Evolutionary conservation across 73 alveolate species (phyloP), one percentile per base, ranked within the genome.

Genomic region (Paramecium pentaurelia): DNA sequence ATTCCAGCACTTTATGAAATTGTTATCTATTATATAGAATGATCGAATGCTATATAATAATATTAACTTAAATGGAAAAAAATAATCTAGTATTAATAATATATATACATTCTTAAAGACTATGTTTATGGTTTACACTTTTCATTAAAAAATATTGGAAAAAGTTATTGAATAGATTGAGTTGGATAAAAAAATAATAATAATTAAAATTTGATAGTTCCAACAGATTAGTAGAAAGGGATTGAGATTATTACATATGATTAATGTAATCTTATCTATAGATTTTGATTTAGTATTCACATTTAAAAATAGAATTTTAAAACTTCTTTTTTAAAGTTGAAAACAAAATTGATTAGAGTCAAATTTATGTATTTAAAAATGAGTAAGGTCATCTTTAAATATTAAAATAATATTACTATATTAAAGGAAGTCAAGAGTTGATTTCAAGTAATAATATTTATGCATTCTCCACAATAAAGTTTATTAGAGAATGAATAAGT

Each of bases 201-300:
- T 22, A 22, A 22, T 22, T 22, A 22, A 22, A 22, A 11, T 10
- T 38, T 38, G 16, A 34, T 20, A 1, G 75, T 77, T 16, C 88
- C 88, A 34, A 4, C 59, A 37, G 34, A 16, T 75, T 75, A 70
- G 90, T 22, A 71, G 59, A 28, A 25, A 18, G 16, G 92, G 92
- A 10, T 89, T 92, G 92, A 71, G 34, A 32, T 45, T 89, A 10
- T 49, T 71, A 71, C 94, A 71, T 51, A 89, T 89, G 94, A 89
- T 89, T 32, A 71, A 80, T n/a, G 91, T 22, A 89, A 88, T 60
- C 30, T 71, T 71, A 37, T 86, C 92, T 9, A 71, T 45, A 18
- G 84, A 89, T 40, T 75, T 89, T 47, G 60, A 40, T 45, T 70
- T 22, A 14, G 73, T 42, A 73, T 89, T 89, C 77, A 68, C 59